Base-by-base conservation (phyloP, 2,329 filamentous ascomycete species). In the Clonostachys sp. region DNA sequence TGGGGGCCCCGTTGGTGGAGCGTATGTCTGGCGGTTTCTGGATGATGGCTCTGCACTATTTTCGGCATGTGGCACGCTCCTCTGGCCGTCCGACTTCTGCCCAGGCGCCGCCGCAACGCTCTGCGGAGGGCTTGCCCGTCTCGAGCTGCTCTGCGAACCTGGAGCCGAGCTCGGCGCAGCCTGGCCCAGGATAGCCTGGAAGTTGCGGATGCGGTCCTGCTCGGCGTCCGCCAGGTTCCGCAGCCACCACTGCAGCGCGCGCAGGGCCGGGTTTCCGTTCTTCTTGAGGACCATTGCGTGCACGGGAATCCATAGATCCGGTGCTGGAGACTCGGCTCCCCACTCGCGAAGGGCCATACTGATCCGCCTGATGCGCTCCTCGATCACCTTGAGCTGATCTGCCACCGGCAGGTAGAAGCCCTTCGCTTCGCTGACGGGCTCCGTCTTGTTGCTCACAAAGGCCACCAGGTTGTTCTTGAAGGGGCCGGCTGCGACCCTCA, bases 211-310 rank as follows among this genome's bases (percentile, higher is more conserved):
- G 13, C 45, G 45, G 42, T 70, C 70, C 43, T 70, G 71, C 52
- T 76, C 70, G 20, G 66, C 52, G 30, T 70, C 64, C 45, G 76
- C 68, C 42, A 74, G 68, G 51, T 79, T 78, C 58, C 79, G 75
- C 24, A 72, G 70, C 77, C 77, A 80, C 5, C 73, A 77, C 49
- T 76, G 74, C 41, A 80, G 53, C 12, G 45, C 45, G 18, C 40
- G 16, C 12, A 34, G 20, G 12, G 45, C 45, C 6, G 45, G 45
- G 17, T 43, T 42, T 24, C 45, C 45, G 40, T 47, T 47, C 9
- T 36, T 35, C 18, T 42, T 47, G 20, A 34, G 30, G 14, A 47
- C 40, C 65, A 79, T 73, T 41, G 59, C 62, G 43, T 70, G 65
- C 45, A 79, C 56, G 5, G 72, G 65, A 16, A 78, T 64, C 74